Conservation (phyloP, 2,329 filamentous ascomycete species). For the Xenosphaeropsis pyriputrescens region DNA sequence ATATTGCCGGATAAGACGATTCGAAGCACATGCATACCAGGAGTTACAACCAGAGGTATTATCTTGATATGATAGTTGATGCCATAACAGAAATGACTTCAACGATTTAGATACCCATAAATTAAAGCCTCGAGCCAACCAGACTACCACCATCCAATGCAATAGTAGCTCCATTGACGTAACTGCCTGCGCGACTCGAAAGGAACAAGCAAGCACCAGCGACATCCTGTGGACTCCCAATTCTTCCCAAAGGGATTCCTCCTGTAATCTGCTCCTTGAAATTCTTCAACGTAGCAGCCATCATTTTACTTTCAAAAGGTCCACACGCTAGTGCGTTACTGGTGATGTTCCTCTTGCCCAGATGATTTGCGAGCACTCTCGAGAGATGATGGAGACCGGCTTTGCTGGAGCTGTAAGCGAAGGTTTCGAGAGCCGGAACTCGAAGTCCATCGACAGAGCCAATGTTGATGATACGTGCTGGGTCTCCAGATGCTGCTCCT, state of each 20-base stretch:
- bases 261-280: slow-evolving; percentile 37
- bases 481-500: slow-evolving; percentile 24
- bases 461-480: slow-evolving; percentile 48
- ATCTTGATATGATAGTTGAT: not conserved
- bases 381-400: slow-evolving; percentile 50
- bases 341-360: slow-evolving; percentile 45
- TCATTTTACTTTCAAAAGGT: slow-evolving; percentile 58
- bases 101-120: too few relatives aligned
- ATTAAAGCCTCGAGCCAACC: slow-evolving; percentile 28
- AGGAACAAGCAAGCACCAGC: slow-evolving; percentile 60
- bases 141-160: slow-evolving; percentile 42
- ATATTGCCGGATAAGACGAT: slow-evolving; percentile 8
- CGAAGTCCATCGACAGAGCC: slow-evolving; percentile 47
- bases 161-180: slow-evolving; percentile 50
- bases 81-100: not conserved
- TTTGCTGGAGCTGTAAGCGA: slow-evolving; percentile 45
- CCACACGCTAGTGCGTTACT: slow-evolving; percentile 59
- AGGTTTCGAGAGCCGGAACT: slow-evolving; percentile 43
- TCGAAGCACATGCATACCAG: not conserved
- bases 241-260: slow-evolving; percentile 50
- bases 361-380: slow-evolving; percentile 45
- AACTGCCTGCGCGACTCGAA: slow-evolving; percentile 49
- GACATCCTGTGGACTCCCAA: slow-evolving; percentile 54
- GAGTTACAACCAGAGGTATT: not conserved
- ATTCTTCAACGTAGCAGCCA: slow-evolving; percentile 52